Base-by-base conservation (phyloP, 192 early-diverging fungal species). In the Coemansia sp. region DNA sequence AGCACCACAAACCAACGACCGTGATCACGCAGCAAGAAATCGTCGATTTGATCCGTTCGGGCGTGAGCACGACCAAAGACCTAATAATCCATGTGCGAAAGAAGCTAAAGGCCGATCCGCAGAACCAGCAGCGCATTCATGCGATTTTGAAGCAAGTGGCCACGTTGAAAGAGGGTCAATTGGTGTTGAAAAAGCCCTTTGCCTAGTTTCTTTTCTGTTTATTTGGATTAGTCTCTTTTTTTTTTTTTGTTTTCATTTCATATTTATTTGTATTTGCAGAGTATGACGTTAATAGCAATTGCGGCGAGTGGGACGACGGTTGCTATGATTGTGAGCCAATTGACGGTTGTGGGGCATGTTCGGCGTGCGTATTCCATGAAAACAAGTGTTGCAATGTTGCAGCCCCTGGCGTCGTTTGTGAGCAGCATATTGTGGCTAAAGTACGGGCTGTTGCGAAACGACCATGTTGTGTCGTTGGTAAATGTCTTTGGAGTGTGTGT, bases 21-120 rank as follows among this genome's bases (percentile, higher is more conserved):
- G 32, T 35, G 1, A 89, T 91, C 39, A 89, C 86, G 18, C 87
- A 88, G 59, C 73, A 80, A 19, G 90, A 91, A 63, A 87, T 91
- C 3, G 74, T 89, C 14, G 76, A 83, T 4, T 48, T 88, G 23
- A 84, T 87, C 55, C 84, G 74, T 41, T 82, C 73, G 35, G 71
- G 78, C 14, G 83, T 82, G 54, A 69, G 85, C 73, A 86, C 85
- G 3, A 87, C 88, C 29, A 85, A 85, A 64, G 86, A 88, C 26
- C 79, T 91, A 16, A 83, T 91, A 41, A 68, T 74, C 39, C 75
- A 73, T 11, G 80, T 91, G 63, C 84, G 85, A 38, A 84, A 73
- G 61, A 85, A 88, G 59, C 82, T 91, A 54, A 84, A 83, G 76
- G 81, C 74, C n/a, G 75, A 78, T 49, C 71, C 81, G 1, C 66